Evolutionary conservation across 805 yeast species (phyloP).

Genomic region (Wickerhamiella australiensis): DNA sequence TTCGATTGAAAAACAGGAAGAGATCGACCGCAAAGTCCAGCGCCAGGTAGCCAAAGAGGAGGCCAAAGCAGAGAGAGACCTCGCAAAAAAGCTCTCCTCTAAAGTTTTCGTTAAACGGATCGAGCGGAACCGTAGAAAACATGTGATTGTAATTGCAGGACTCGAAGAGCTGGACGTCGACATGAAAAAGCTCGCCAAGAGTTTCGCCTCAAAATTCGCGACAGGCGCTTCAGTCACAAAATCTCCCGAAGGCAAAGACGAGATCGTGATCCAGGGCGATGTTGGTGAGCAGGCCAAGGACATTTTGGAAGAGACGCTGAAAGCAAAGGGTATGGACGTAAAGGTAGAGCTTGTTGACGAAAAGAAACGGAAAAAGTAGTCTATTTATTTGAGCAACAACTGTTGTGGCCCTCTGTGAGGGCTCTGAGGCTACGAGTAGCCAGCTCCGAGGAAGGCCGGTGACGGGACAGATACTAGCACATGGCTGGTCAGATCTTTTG

Average conservation of each 20-base stretch:
- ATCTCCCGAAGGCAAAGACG: conserved; percentile 84
- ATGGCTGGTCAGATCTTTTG: too few species aligned
- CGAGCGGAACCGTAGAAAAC: conserved; percentile 81
- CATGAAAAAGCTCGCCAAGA: conserved; percentile 80
- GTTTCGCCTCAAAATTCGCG: conserved; percentile 87
- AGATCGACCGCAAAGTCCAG: conserved; percentile 67
- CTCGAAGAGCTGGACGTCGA: conserved; percentile 81
- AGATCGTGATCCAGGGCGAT: conserved; percentile 86
- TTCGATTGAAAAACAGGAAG: conserved; percentile 69
- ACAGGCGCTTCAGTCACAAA: conserved; percentile 91
- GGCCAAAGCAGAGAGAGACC: conserved; percentile 60
- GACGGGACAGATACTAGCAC: too few species aligned
- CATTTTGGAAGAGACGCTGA: conserved; percentile 54
- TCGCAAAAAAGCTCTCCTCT: conserved; percentile 63
- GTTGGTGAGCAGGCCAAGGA: conserved; percentile 83
- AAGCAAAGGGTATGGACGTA: conserved; percentile 75
- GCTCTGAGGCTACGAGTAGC: too few species aligned
- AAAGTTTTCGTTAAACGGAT: conserved; percentile 75
- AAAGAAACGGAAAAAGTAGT: conserved; percentile 54
- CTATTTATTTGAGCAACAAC: background rate
- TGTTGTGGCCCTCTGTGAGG: too few species aligned
- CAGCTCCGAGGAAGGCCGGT: too few species aligned
- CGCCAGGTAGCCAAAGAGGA: conserved; percentile 72
- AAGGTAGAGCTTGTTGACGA: conserved; percentile 85
- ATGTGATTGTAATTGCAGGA: conserved; percentile 74